These are phyloP conservation scores for Coemansia linderi DNA, from an alignment of 371 early-diverging fungal genomes.

Conservation along the genomic window DNA sequence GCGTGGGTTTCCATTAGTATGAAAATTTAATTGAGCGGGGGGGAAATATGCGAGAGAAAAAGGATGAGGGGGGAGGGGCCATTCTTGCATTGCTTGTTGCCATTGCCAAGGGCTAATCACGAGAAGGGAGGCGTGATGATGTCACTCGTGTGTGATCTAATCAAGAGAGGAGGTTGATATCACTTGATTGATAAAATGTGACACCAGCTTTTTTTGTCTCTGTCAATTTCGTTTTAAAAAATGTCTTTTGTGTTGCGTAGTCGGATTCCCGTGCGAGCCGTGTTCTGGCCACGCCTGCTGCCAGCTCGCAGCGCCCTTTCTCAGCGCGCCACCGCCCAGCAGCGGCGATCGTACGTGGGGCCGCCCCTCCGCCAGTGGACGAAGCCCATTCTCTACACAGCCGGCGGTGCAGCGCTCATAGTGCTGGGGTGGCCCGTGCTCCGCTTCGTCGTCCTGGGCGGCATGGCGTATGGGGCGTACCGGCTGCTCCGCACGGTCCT, in stretches of 20 bases:
- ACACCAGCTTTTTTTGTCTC: background rate
- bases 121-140: background rate
- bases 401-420: conserved; percentile 31
- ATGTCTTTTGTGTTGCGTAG: background rate
- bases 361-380: conserved; percentile 9
- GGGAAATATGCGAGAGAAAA: background rate
- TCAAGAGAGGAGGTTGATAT: background rate
- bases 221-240: background rate
- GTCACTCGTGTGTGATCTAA: background rate
- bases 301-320: background rate
- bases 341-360: background rate
- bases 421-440: conserved; percentile 40
- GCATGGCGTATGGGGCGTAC: conserved; percentile 32
- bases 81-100: background rate
- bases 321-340: background rate
- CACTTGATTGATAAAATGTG: background rate
- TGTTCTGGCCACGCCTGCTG: background rate
- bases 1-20: conserved; percentile 9
- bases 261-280: background rate
- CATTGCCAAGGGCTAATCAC: background rate
- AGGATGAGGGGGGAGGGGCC: background rate
- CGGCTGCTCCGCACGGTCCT: conserved; percentile 10
- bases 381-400: conserved; percentile 23
- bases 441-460: conserved; percentile 38
- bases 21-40: background rate